Evolutionary conservation across 371 early-diverging fungal species (phyloP).

Genomic region (Lichtheimia corymbifera): DNA sequence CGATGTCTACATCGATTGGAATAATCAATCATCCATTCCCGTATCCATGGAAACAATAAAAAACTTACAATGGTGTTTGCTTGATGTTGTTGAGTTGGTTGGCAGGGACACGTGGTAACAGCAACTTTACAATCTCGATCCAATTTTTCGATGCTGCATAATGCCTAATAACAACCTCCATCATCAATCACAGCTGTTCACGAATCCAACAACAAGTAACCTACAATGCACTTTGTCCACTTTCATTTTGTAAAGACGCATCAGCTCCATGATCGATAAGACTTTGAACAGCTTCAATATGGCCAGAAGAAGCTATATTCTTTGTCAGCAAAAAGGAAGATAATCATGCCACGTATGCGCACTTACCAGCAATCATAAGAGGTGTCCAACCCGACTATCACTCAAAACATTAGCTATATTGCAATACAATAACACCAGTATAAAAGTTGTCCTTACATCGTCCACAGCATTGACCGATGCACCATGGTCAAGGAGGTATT

Average conservation of each 20-base stretch:
- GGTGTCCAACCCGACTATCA: slow-evolving; percentile 61
- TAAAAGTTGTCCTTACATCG: slow-evolving; percentile 40
- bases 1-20: slow-evolving; percentile 55
- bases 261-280: slow-evolving; percentile 52
- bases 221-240: slow-evolving; percentile 59
- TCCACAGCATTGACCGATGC: slow-evolving; percentile 56
- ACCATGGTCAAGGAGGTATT: slow-evolving; percentile 64
- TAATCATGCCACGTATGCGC: neutral
- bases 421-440: neutral
- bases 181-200: neutral
- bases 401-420: neutral
- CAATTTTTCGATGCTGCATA: slow-evolving; percentile 62
- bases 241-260: slow-evolving; percentile 49
- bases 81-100: slow-evolving; percentile 48
- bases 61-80: slow-evolving; percentile 57
- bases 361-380: slow-evolving; percentile 60
- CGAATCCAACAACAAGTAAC: slow-evolving; percentile 3
- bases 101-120: slow-evolving; percentile 46
- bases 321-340: neutral
- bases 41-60: neutral
- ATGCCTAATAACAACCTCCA: slow-evolving; percentile 29
- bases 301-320: slow-evolving; percentile 55
- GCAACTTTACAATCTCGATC: slow-evolving; percentile 42
- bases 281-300: slow-evolving; percentile 37
- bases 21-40: too few relatives aligned